Percentiles rank a stretch among this genome's conserved stretches.
Conservation (phyloP, 805 yeast genomes). For the Candida xiaguanensis region DNA sequence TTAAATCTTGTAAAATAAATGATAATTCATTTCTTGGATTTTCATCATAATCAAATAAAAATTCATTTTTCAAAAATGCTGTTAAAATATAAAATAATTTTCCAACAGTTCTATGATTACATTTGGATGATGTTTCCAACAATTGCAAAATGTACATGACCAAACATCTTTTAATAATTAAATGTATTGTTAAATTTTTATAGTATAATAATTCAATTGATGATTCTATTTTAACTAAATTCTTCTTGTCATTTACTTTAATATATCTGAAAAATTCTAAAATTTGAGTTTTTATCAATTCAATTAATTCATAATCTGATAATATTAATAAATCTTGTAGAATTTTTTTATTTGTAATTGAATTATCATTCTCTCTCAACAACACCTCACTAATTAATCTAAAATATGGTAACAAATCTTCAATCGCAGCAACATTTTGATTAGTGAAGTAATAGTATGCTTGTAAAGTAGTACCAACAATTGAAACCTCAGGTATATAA, state of each 20-base stretch:
- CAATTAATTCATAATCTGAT: conserved; percentile 20
- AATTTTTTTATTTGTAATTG: conserved; percentile 20
- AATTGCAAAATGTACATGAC: conserved; percentile 30
- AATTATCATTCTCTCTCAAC: conserved; percentile 16
- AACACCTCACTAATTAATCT: conserved; percentile 20
- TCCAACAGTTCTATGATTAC: conserved; percentile 15
- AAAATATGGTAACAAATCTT: conserved; percentile 28
- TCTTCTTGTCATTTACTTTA: conserved; percentile 18
- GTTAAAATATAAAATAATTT: conserved; percentile 32
- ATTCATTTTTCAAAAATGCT: conserved; percentile 38
- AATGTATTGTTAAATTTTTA: conserved; percentile 54
- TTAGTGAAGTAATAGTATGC: conserved; percentile 24
- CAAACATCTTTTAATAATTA: conserved; percentile 50
- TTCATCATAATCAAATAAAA: conserved; percentile 39
- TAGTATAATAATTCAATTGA: conserved; percentile 55
- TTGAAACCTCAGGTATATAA: conserved; percentile 50
- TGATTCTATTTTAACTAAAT: conserved; percentile 36
- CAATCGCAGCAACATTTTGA: conserved; percentile 14
- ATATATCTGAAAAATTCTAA: conserved; percentile 25
- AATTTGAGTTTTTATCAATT: conserved; percentile 23
- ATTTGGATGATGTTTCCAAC: conserved; percentile 9
- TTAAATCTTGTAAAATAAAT: conserved; percentile 24
- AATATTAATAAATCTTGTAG: conserved; percentile 16
- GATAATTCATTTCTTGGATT: conserved; percentile 26
- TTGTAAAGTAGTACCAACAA: conserved; percentile 47